phyloP scores from a whole-genome alignment of 2,329 filamentous ascomycete species.

The Talaromyces sp. region DNA sequence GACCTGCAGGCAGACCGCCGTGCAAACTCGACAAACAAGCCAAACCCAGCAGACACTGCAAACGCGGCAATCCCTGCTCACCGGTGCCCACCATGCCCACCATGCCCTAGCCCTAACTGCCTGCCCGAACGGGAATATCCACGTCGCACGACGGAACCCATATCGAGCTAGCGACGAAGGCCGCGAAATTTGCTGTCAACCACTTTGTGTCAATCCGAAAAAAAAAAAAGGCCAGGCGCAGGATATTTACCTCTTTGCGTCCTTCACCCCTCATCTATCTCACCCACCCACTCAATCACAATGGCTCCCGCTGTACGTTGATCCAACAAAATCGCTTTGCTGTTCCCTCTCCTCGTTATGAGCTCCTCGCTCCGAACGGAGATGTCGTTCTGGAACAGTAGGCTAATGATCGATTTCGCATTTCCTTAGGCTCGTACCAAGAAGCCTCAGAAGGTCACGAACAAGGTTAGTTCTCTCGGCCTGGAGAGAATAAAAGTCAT shows the following conservation, averaged over 20 bases:
- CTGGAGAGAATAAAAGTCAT: background rate
- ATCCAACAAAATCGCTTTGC: conserved; percentile 74
- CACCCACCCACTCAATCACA: conserved; percentile 44
- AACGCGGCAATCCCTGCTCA: background rate
- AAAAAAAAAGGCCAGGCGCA: conserved; percentile 52
- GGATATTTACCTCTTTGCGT: conserved; percentile 89
- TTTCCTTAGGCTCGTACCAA: conserved; percentile 38
- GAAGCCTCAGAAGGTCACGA: conserved; percentile 45
- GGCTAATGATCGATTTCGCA: conserved; percentile 68
- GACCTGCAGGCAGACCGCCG: background rate
- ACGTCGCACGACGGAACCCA: background rate
- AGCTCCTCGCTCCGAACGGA: conserved; percentile 14
- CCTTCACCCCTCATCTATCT: conserved; percentile 31
- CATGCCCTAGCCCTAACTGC: conserved; percentile 19
- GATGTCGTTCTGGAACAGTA: conserved; percentile 63
- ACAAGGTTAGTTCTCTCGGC: conserved; percentile 35
- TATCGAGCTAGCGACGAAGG: background rate
- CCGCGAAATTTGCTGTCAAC: background rate
- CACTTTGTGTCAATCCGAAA: background rate
- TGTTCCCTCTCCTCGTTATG: conserved; percentile 55
- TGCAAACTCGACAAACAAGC: conserved; percentile 2
- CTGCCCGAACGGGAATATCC: conserved; percentile 18
- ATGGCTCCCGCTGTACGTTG: conserved; percentile 91
- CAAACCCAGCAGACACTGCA: conserved; percentile 1
- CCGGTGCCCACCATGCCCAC: background rate